These are phyloP conservation scores for Debaryomyces singareniensis DNA, from an alignment of 1,139 yeast genomes.

Conservation along the genomic window DNA sequence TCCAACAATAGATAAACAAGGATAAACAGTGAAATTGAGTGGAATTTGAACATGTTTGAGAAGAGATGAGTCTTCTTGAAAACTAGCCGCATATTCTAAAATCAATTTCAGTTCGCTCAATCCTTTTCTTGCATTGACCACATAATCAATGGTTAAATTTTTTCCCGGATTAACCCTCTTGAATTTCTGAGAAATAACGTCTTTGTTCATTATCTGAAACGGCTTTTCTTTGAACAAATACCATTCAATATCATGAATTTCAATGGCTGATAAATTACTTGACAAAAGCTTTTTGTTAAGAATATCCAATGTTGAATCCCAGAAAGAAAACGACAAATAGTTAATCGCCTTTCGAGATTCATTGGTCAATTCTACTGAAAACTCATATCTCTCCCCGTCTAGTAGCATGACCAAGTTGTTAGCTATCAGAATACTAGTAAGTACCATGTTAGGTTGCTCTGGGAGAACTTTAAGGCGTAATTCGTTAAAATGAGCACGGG, in stretches of 20 bases:
- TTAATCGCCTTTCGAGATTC: conserved; percentile 51
- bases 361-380: conserved; percentile 51
- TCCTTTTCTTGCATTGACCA: conserved; percentile 67
- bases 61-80: conserved; percentile 24
- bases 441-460: conserved; percentile 59
- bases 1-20: conserved; percentile 68
- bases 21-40: conserved; percentile 58
- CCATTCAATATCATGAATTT: conserved; percentile 72
- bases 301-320: conserved; percentile 71
- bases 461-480: conserved; percentile 42
- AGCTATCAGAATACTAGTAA: conserved; percentile 48
- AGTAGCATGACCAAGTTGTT: conserved; percentile 72
- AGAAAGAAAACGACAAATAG: conserved; percentile 53
- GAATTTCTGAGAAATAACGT: conserved; percentile 25
- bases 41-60: conserved; percentile 59
- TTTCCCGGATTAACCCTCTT: conserved; percentile 27
- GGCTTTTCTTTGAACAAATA: conserved; percentile 55
- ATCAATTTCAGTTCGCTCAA: conserved; percentile 61
- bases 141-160: conserved; percentile 44
- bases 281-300: conserved; percentile 32
- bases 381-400: conserved; percentile 63
- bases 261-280: conserved; percentile 48
- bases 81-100: conserved; percentile 59
- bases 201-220: conserved; percentile 38
- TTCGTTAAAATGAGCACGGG: conserved; percentile 14